Evolutionary conservation across 2,329 filamentous ascomycete genomes (phyloP).

Genomic region (Pyricularia grisea): DNA sequence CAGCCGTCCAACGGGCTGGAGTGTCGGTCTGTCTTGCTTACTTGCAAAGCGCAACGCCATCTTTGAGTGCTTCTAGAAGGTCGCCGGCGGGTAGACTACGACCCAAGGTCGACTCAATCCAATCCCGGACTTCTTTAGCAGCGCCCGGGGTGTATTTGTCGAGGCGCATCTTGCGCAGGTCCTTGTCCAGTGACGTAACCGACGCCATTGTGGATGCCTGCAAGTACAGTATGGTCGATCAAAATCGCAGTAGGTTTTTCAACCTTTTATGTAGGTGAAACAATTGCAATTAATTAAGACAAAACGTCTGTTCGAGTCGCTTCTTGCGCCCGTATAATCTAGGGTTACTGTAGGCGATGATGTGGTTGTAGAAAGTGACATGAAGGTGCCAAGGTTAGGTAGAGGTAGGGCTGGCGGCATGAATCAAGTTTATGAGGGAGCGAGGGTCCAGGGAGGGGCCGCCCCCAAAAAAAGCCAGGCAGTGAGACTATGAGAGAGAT

Average conservation of each 20-base stretch:
- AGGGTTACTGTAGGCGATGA: not conserved
- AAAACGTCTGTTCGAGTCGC: not conserved
- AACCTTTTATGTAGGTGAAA: not conserved
- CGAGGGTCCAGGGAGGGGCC: not conserved
- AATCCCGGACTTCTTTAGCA: constrained; percentile 72
- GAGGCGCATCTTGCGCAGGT: constrained; percentile 86
- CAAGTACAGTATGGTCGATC: not conserved
- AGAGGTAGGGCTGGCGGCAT: not conserved
- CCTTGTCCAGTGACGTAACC: constrained; percentile 86
- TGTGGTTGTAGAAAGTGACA: not conserved
- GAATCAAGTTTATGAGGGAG: not conserved
- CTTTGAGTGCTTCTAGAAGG: constrained; percentile 76
- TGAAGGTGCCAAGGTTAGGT: not conserved
- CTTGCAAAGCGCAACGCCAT: constrained; percentile 91
- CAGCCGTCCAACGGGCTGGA: not conserved
- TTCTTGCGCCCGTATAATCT: not conserved
- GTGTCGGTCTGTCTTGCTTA: constrained; percentile 30
- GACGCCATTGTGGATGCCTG: constrained; percentile 61
- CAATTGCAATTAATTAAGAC: not conserved
- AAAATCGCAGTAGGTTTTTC: not conserved
- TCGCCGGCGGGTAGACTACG: constrained; percentile 65
- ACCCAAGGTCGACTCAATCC: constrained; percentile 77
- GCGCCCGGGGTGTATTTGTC: constrained; percentile 88
- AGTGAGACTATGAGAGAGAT: not conserved
- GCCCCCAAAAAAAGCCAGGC: not conserved